A percentile compares a stretch with the other conserved stretches of the same genome.
Conservation (phyloP, 805 yeast genomes). For the Candida qinlingensis region DNA sequence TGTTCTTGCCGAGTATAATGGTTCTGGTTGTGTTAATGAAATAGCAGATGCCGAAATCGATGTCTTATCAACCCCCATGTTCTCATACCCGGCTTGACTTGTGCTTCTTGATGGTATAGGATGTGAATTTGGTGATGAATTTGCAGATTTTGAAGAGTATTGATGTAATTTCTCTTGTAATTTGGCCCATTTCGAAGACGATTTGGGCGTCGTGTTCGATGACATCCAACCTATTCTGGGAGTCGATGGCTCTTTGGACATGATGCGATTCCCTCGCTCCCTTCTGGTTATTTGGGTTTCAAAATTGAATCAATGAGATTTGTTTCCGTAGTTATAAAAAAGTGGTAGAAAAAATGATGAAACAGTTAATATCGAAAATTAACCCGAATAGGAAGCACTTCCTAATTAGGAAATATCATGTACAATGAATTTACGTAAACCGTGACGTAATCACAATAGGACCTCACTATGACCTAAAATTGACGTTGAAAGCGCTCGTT, state of each 20-base stretch:
- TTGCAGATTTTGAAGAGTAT: neutral
- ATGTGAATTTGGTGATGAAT: conserved; percentile 1
- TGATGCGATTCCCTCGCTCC: neutral
- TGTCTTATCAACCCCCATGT: neutral
- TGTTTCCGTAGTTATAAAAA: neutral
- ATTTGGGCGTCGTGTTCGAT: conserved; percentile 1
- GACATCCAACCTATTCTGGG: conserved; percentile 2
- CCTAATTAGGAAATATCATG: neutral
- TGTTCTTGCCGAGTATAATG: conserved; percentile 12
- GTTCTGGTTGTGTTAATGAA: neutral
- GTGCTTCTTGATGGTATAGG: neutral
- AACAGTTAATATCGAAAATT: neutral
- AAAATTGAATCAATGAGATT: neutral
- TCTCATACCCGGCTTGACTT: neutral
- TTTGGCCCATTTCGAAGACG: conserved; percentile 21
- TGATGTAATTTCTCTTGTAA: conserved; percentile 18
- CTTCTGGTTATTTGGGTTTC: neutral
- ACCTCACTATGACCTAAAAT: too few species aligned
- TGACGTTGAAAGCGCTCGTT: too few species aligned
- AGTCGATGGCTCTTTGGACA: conserved; percentile 2
- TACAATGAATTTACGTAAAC: neutral
- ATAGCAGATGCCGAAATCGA: neutral
- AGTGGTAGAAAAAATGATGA: neutral
- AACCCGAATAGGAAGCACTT: neutral
- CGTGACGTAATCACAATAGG: too few species aligned